Conservation (phyloP, 2,329 filamentous ascomycete species). For the Colletotrichum somersetense region DNA sequence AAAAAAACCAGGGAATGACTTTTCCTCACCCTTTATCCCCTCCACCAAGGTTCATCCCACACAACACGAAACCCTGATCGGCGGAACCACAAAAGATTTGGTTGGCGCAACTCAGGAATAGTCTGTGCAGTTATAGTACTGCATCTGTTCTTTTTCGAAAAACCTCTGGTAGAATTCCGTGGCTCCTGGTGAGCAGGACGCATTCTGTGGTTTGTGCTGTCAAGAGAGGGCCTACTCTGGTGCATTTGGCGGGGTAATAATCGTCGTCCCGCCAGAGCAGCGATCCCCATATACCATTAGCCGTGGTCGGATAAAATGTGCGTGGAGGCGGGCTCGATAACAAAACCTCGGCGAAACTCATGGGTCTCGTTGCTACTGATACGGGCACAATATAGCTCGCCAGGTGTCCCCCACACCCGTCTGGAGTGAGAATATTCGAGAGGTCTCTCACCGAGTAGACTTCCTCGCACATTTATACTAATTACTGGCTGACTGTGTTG, state of each 20-base stretch:
- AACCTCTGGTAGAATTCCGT: background rate
- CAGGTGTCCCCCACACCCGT: too few species aligned
- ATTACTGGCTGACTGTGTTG: too few species aligned
- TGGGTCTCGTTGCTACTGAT: too few species aligned
- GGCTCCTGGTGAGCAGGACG: background rate
- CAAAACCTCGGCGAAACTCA: too few species aligned
- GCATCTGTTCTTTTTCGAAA: background rate
- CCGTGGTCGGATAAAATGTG: too few species aligned
- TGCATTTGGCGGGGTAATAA: slow-evolving; percentile 12
- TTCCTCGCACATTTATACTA: background rate
- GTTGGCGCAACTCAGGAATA: background rate
- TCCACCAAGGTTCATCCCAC: slow-evolving; percentile 10
- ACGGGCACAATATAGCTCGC: too few species aligned
- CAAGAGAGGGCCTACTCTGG: background rate
- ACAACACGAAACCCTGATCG: slow-evolving; percentile 28
- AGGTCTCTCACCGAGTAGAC: background rate
- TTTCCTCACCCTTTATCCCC: slow-evolving; percentile 7
- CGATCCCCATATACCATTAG: background rate
- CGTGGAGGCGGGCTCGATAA: too few species aligned
- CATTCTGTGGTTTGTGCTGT: background rate
- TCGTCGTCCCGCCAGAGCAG: background rate
- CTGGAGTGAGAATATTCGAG: too few species aligned
- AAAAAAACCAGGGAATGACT: slow-evolving; percentile 13
- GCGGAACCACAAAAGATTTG: slow-evolving; percentile 6
- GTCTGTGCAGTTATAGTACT: background rate